These are phyloP conservation scores for Flueggea neowawraea DNA, from an alignment of 441 rosid species.

Conservation along the genomic window DNA sequence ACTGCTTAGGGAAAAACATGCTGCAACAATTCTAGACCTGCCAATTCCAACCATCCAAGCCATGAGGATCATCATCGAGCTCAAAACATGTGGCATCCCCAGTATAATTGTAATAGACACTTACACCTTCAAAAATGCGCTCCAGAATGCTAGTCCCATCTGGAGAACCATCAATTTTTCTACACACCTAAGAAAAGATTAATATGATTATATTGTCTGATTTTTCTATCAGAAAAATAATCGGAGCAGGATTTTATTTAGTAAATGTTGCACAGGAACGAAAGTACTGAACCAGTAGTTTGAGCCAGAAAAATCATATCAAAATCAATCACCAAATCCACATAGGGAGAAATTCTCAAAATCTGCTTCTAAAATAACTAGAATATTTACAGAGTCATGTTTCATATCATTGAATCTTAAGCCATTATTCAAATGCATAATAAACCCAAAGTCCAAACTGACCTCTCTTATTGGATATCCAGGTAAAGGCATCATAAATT, in stretches of 20 bases:
- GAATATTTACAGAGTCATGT: background rate
- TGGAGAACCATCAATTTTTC: slow-evolving; percentile 55
- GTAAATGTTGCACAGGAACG: background rate
- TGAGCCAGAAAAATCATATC: no score
- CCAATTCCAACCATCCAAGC: slow-evolving; percentile 89
- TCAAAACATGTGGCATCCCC: slow-evolving; percentile 66
- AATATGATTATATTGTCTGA: background rate
- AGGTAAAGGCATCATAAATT: slow-evolving; percentile 88
- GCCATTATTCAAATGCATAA: background rate
- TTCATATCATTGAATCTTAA: background rate
- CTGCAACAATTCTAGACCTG: slow-evolving; percentile 42
- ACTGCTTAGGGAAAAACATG: background rate
- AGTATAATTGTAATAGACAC: slow-evolving; percentile 72
- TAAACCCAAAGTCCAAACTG: slow-evolving; percentile 1
- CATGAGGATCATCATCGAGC: slow-evolving; percentile 93
- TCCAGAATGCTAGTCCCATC: slow-evolving; percentile 50
- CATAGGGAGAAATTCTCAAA: no score
- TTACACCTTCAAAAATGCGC: slow-evolving; percentile 63
- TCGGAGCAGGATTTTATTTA: no score
- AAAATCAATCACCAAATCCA: no score
- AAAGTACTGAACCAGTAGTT: no score
- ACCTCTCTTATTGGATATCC: slow-evolving; percentile 93
- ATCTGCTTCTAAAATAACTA: background rate
- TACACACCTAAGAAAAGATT: slow-evolving; percentile 51
- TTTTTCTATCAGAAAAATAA: no score